These are phyloP conservation scores for Gleditsia sinensis DNA, from an alignment of 306 rosid genomes.

Conservation along the genomic window DNA sequence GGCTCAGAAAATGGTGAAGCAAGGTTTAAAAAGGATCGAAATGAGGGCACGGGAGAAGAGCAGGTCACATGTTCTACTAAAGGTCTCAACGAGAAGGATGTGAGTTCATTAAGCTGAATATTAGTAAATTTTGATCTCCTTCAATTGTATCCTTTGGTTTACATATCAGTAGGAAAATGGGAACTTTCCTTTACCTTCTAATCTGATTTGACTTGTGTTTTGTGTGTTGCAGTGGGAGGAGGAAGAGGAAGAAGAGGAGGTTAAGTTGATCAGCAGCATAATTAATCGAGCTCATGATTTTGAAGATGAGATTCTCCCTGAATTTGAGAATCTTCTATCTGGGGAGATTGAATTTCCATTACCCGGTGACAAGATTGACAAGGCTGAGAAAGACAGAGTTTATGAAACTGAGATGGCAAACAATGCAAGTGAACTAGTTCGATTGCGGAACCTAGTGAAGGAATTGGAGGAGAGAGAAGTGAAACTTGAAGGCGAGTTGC, in stretches of 20 bases:
- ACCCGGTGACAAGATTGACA: slow-evolving; percentile 39
- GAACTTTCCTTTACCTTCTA: slow-evolving; percentile 13
- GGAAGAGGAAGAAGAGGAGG: slow-evolving; percentile 80
- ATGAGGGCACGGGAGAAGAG: slow-evolving; percentile 43
- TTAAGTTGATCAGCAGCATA: slow-evolving; percentile 74
- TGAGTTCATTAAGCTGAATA: slow-evolving; percentile 40
- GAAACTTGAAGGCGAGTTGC: slow-evolving; percentile 89
- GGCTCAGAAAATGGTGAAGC: slow-evolving; percentile 57
- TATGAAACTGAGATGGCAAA: slow-evolving; percentile 80
- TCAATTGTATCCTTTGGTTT: not conserved
- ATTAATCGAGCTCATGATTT: slow-evolving; percentile 63
- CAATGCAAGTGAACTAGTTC: slow-evolving; percentile 77
- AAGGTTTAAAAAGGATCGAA: slow-evolving; percentile 34
- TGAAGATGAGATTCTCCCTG: slow-evolving; percentile 74
- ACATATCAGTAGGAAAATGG: not conserved
- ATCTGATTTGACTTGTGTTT: slow-evolving; percentile 25
- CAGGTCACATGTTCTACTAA: slow-evolving; percentile 54
- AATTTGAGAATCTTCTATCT: slow-evolving; percentile 73
- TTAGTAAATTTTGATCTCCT: not conserved
- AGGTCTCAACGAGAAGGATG: slow-evolving; percentile 52
- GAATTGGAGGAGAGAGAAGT: slow-evolving; percentile 97
- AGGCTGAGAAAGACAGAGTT: slow-evolving; percentile 52
- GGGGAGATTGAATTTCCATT: slow-evolving; percentile 86
- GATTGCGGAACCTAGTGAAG: slow-evolving; percentile 60
- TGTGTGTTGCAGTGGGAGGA: slow-evolving; percentile 56